phyloP scores from a whole-genome alignment of 441 rosid genomes.

The Syzygium malaccense region DNA sequence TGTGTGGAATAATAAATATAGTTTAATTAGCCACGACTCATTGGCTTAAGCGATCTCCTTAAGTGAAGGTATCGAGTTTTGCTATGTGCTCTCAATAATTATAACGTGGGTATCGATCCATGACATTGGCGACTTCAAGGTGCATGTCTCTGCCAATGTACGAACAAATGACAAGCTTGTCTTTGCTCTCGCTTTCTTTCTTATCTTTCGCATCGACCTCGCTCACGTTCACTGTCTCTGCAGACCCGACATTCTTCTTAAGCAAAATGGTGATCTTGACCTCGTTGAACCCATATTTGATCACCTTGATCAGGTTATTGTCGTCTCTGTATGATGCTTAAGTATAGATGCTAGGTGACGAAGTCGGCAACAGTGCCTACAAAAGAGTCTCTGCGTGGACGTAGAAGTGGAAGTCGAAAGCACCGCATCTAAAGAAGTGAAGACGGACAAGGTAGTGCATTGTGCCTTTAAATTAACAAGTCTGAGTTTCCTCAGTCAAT shows the following conservation, averaged over 20 bases:
- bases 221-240: not conserved
- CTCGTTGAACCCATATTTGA: not conserved
- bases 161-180: fast-evolving
- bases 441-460: not conserved
- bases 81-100: fast-evolving
- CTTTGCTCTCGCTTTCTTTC: not conserved
- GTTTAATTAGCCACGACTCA: too few species aligned
- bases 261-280: not conserved
- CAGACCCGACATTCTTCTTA: not conserved
- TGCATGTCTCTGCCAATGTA: not conserved
- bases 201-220: not conserved
- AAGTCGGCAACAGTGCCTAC: not conserved
- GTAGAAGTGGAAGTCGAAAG: not conserved
- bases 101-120: not conserved
- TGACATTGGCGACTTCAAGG: not conserved
- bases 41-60: not conserved
- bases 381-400: not conserved
- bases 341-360: not conserved
- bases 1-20: fast-evolving
- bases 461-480: too few species aligned
- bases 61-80: not conserved
- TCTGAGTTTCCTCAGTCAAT: fast-evolving
- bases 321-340: not conserved
- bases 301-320: not conserved
- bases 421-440: not conserved